A percentile compares a stretch with the other conserved stretches of the same genome.
Evolutionary conservation across 2,329 filamentous ascomycete genomes (phyloP).

Genomic region (Fusarium mundagurra): DNA sequence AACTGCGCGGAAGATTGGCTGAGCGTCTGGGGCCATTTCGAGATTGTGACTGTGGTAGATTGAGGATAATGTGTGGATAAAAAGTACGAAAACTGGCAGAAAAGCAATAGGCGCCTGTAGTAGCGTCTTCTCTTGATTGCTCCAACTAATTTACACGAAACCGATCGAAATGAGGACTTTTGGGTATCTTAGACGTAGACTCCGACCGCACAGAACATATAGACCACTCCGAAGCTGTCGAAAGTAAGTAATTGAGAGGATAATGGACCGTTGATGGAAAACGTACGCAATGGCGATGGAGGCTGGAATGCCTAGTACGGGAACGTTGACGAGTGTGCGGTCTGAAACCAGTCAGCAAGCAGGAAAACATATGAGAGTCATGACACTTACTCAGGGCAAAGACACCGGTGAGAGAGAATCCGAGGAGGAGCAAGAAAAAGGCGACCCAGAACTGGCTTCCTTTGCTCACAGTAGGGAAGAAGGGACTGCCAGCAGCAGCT

Average conservation of each 20-base stretch:
- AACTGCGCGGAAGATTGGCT: slow-evolving; percentile 76
- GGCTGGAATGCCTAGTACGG: slow-evolving; percentile 83
- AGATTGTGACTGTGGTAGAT: slow-evolving; percentile 4
- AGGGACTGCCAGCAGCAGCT: slow-evolving; percentile 87
- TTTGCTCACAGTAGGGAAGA: slow-evolving; percentile 82
- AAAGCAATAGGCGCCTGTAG: slow-evolving; percentile 43
- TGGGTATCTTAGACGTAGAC: slow-evolving; percentile 87
- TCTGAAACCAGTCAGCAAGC: slow-evolving; percentile 63
- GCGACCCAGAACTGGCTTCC: slow-evolving; percentile 84
- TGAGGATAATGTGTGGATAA: slow-evolving; percentile 11
- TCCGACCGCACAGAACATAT: slow-evolving; percentile 98
- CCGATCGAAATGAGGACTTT: slow-evolving; percentile 45
- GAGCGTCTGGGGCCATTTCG: slow-evolving; percentile 47
- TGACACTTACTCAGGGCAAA: slow-evolving; percentile 82
- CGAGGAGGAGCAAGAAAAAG: slow-evolving; percentile 77
- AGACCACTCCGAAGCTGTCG: slow-evolving; percentile 87
- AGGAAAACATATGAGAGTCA: neutral
- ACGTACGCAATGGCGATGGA: slow-evolving; percentile 90
- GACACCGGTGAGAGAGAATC: slow-evolving; percentile 77
- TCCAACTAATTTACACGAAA: slow-evolving; percentile 52
- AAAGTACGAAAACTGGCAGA: slow-evolving; percentile 37
- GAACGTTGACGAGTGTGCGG: slow-evolving; percentile 80
- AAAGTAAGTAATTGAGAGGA: slow-evolving; percentile 29
- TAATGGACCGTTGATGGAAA: neutral
- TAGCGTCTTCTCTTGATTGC: slow-evolving; percentile 46